Base-by-base conservation (phyloP, 345 rosid species). In the Rubroshorea leprosula region DNA sequence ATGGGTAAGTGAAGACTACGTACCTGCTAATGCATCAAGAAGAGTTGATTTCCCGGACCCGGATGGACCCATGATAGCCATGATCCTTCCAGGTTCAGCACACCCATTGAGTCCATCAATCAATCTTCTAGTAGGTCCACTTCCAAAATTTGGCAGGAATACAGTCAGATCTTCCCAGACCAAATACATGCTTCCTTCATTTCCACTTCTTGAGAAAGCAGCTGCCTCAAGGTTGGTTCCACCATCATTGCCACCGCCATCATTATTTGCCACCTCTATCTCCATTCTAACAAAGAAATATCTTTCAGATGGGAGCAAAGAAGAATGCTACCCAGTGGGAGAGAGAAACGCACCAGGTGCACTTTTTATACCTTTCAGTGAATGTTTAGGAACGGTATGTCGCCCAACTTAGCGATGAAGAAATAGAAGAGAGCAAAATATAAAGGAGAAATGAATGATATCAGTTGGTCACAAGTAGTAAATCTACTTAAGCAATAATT, bases 51-150 rank as follows among this genome's bases (percentile, higher is more conserved):
- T 88, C 24, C 98, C 96, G 25, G 91, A 85, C 2, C 97, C 97
- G 23, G 97, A 90, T 23, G 96, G 96, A 67, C 97, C 97, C 96
- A 88, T 91, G 44, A 91, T 68, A 11, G 98, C 98, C 83, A 80
- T 62, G 75, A 91, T 80, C 74, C 89, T 62, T 3, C 81, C 83
- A 18, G 92, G 95, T 54, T 79, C 80, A 63, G 94, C 95, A 74
- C 27, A 80, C 21, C 98, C 98, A 17, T 61, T 75, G 0, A 91
- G 80, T 51, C 86, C 88, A 46, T 72, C 83, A 22, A 91, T 75
- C 73, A 91, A 53, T 67, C 91, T 79, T 68, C 72, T 81, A 0
- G 90, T 78, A 0, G 81, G 85, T 35, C 76, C 78, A 22, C 73
- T 64, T 0, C 89, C 90, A 48, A 82, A 77, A 61, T 78, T 83